Evolutionary conservation across 495 filamentous ascomycete genomes (phyloP), one percentile per base, ranked within the genome.

Genomic region (Aspergillus ellipticus): DNA sequence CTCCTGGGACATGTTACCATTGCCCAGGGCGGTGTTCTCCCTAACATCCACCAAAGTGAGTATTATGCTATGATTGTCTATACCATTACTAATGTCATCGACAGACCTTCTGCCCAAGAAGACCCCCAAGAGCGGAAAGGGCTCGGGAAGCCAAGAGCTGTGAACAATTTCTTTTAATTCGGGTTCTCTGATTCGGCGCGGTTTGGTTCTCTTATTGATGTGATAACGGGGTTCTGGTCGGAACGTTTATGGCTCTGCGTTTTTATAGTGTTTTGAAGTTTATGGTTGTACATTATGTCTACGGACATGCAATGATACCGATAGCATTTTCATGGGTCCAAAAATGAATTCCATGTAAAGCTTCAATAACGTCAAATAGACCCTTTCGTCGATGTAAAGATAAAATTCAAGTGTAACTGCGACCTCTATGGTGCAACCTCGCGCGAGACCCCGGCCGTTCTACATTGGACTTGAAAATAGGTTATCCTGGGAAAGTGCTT

Each of bases 1-100:
- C 91, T 98, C 47, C 82, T 98, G 52, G 94, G 94, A 54, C 94
- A 97, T 72, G 94, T 97, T 79, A 98, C 94, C 71, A 98, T 98
- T 67, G 94, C 94, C 68, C 94, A 97, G 79, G 94, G 94, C 80
- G 94, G 94, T 96, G 94, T 98, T 61, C 83, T 98, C 52, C 94
- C 94, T 72, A 96, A 96, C 85, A 96, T 96, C 61, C 92, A 97
- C 82, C 90, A 95, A 76, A 97, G 92, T 96, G 83, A 62, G 92
- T 83, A 53, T 60, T 37, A 11, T 3, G 19, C 13, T 4, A 16
- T 42, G 41, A n/a, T 49, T 35, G n/a, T 41, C 5, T 6, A 8
- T 37, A 29, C 9, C 16, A 33, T 20, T 41, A 57, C 82, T 87
- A 75, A 89, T 72, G 5, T 26, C 21, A 26, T 66, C n/a, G n/a